phyloP scores from a whole-genome alignment of 768 basidiomycete genomes.

The Tricholoma saponaceum region DNA sequence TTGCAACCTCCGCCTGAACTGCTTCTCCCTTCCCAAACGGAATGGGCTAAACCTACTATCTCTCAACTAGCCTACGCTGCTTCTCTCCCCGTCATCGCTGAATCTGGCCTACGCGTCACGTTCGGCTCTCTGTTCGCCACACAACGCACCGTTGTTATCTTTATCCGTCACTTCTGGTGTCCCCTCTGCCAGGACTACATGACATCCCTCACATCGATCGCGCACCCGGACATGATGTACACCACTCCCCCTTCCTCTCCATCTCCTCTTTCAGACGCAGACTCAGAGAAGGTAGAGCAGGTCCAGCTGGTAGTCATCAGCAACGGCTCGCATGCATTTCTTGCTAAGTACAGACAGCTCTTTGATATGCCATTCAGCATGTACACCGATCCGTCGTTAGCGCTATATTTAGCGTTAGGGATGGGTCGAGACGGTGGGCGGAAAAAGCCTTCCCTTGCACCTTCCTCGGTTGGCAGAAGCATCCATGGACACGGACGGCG shows the following conservation, averaged over 20 bases:
- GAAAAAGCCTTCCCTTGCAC: not conserved
- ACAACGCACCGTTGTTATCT: constrained; percentile 65
- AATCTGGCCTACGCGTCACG: constrained; percentile 58
- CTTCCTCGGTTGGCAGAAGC: not conserved
- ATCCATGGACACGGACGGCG: constrained; percentile 3
- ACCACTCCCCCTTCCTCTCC: constrained; percentile 1
- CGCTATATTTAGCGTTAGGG: constrained; percentile 69
- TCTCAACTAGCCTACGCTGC: constrained; percentile 60
- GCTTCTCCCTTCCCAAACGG: constrained; percentile 21
- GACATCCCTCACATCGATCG: constrained; percentile 49
- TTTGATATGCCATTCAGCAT: constrained; percentile 69
- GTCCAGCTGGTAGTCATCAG: constrained; percentile 72
- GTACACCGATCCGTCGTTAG: constrained; percentile 74
- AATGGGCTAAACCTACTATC: constrained; percentile 47
- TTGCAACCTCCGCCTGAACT: not conserved
- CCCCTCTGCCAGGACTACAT: constrained; percentile 87
- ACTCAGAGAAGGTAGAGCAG: constrained; percentile 16
- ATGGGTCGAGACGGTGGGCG: constrained; percentile 40
- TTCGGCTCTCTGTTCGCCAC: constrained; percentile 65
- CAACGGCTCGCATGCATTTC: constrained; percentile 74
- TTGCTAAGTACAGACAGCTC: constrained; percentile 74
- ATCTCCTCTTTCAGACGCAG: constrained; percentile 1
- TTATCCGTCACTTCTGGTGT: constrained; percentile 90
- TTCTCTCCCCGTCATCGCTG: constrained; percentile 57
- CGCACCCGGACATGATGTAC: constrained; percentile 38